These are phyloP conservation scores for Trichoderma sp. DNA, from an alignment of 2,329 filamentous ascomycete species.

Conservation along the genomic window DNA sequence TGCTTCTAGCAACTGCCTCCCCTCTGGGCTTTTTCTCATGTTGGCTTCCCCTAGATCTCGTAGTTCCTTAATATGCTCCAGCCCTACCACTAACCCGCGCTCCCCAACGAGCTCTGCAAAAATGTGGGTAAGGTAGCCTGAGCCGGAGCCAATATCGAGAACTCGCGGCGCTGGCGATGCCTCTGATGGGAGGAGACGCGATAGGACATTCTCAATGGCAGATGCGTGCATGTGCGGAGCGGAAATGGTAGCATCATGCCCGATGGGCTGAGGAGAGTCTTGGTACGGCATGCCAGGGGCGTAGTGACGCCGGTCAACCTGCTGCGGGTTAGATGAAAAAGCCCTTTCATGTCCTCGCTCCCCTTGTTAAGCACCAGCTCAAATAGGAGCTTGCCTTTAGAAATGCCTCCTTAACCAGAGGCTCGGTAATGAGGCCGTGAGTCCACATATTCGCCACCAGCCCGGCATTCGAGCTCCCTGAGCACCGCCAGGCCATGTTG, in stretches of 20 bases:
- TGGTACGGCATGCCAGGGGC: slow-evolving; percentile 67
- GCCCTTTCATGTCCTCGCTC: neutral
- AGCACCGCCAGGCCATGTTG: slow-evolving; percentile 86
- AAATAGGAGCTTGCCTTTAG: slow-evolving; percentile 49
- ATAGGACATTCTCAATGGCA: slow-evolving; percentile 49
- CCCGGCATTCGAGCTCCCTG: slow-evolving; percentile 68
- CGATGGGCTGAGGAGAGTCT: slow-evolving; percentile 55
- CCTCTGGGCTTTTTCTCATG: slow-evolving; percentile 60
- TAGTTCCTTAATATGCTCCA: slow-evolving; percentile 70
- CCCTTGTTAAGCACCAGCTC: neutral
- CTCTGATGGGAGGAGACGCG: slow-evolving; percentile 39
- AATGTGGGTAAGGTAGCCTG: slow-evolving; percentile 83
- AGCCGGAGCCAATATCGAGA: slow-evolving; percentile 72
- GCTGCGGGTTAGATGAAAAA: neutral
- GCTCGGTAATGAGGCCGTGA: slow-evolving; percentile 69
- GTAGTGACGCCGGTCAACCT: slow-evolving; percentile 90
- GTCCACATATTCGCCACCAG: slow-evolving; percentile 75
- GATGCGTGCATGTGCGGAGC: slow-evolving; percentile 61
- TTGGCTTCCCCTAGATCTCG: slow-evolving; percentile 61
- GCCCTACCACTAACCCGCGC: slow-evolving; percentile 57
- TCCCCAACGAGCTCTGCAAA: slow-evolving; percentile 71
- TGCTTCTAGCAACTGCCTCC: slow-evolving; percentile 55
- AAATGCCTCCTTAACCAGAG: slow-evolving; percentile 76
- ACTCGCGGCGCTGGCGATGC: slow-evolving; percentile 47
- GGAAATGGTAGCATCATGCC: slow-evolving; percentile 54